Percentiles rank a stretch among this genome's conserved stretches.
phyloP scores from a whole-genome alignment of 257 asterid genomes.

The Nicotiana benthamiana region DNA sequence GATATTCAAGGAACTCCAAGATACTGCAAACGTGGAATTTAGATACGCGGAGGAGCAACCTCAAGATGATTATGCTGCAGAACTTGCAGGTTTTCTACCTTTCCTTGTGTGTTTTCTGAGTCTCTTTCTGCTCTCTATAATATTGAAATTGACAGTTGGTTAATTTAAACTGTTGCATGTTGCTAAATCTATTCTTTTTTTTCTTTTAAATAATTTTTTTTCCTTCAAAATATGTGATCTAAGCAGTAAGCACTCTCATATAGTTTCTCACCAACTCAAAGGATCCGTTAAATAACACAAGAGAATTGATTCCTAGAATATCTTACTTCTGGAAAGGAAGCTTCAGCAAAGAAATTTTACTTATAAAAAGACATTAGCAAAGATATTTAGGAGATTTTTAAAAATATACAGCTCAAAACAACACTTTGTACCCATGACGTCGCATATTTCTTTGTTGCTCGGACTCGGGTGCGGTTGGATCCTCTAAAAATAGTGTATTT shows the following conservation, averaged over 20 bases:
- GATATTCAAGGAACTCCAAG: constrained; percentile 94
- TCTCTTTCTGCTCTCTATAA: background rate
- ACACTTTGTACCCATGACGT: too few species aligned
- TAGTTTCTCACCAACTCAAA: background rate
- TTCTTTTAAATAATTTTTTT: background rate
- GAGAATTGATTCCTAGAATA: background rate
- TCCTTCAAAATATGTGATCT: background rate
- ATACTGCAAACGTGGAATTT: constrained; percentile 83
- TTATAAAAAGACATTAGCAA: too few species aligned
- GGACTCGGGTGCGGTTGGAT: too few species aligned
- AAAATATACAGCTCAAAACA: too few species aligned
- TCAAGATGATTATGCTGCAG: constrained; percentile 96
- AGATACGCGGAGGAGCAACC: constrained; percentile 95
- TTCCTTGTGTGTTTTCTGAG: background rate
- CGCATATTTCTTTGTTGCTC: too few species aligned
- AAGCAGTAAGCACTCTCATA: background rate
- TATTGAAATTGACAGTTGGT: background rate
- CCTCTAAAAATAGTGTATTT: too few species aligned
- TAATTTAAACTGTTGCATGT: background rate
- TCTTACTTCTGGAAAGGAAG: background rate
- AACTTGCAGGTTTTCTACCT: constrained; percentile 61
- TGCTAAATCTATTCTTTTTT: background rate
- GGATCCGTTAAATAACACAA: background rate
- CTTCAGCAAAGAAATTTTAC: too few species aligned
- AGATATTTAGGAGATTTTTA: too few species aligned